Conservation (phyloP, 176 grass and related monocot genomes). For the Aechmea fasciata region DNA sequence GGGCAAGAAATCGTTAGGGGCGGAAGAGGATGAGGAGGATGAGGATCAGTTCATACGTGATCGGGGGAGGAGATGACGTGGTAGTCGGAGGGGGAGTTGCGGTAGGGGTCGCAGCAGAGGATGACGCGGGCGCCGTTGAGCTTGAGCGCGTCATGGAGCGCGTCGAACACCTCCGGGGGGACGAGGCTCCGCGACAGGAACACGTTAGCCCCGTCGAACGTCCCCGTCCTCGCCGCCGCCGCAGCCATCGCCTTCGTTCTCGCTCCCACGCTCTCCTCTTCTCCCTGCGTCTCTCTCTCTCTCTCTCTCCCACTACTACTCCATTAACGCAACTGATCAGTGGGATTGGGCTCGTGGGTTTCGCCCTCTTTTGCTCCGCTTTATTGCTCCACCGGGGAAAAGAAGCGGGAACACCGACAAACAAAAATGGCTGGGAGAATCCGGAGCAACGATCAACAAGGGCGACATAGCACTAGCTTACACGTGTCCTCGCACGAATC, state of each 20-base stretch:
- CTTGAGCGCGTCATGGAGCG: slow-evolving; percentile 77
- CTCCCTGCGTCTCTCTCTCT: neutral
- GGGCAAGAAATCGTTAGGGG: slow-evolving; percentile 5
- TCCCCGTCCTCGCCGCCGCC: slow-evolving; percentile 32
- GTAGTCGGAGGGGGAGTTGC: slow-evolving; percentile 45
- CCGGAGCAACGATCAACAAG: too few relatives aligned
- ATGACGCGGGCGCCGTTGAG: slow-evolving; percentile 83
- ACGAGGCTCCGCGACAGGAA: slow-evolving; percentile 84
- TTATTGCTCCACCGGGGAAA: neutral
- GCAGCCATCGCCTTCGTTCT: slow-evolving; percentile 11
- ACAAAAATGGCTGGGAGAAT: too few relatives aligned
- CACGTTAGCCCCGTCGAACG: slow-evolving; percentile 65
- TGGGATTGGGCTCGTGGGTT: neutral
- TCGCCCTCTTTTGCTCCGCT: neutral
- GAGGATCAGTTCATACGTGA: slow-evolving; percentile 33
- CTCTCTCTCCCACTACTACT: neutral
- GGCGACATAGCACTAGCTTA: too few relatives aligned
- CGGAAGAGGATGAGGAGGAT: neutral
- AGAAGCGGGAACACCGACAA: slow-evolving; percentile 16
- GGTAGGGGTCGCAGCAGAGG: slow-evolving; percentile 49
- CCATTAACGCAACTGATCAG: too few relatives aligned
- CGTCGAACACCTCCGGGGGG: slow-evolving; percentile 75
- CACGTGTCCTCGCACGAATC: too few relatives aligned
- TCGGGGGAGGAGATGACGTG: slow-evolving; percentile 85
- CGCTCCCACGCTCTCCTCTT: neutral